phyloP scores from a whole-genome alignment of 2,329 filamentous ascomycete species.

The Aspergillus latus region DNA sequence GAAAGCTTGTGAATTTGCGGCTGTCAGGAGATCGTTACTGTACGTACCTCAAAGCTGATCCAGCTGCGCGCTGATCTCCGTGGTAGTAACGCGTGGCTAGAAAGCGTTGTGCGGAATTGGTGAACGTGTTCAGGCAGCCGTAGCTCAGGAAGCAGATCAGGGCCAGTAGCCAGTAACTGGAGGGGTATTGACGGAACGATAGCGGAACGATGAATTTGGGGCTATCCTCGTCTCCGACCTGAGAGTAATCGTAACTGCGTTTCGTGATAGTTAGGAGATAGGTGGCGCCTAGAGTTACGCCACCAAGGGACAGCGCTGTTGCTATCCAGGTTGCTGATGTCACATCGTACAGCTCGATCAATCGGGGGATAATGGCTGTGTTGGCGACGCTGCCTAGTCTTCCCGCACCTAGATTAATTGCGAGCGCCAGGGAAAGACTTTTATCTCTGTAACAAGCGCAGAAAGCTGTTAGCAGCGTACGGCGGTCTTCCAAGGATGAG shows the following conservation, averaged over 20 bases:
- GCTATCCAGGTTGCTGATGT: slow-evolving; percentile 6
- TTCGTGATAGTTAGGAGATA: background rate
- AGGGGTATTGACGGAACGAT: background rate
- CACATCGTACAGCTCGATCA: background rate
- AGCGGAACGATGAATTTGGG: background rate
- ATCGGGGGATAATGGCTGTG: background rate
- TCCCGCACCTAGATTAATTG: background rate
- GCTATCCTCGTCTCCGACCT: background rate
- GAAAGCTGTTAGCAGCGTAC: background rate
- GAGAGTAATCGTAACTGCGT: background rate
- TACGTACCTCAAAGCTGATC: slow-evolving; percentile 2
- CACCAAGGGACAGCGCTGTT: background rate
- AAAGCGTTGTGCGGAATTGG: slow-evolving; percentile 12
- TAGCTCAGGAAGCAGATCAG: slow-evolving; percentile 5
- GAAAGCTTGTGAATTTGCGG: background rate
- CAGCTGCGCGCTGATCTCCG: slow-evolving; percentile 1
- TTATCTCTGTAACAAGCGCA: background rate
- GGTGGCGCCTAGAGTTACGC: background rate
- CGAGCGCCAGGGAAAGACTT: slow-evolving; percentile 1
- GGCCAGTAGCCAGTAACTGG: slow-evolving; percentile 5
- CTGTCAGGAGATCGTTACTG: background rate
- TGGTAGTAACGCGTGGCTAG: slow-evolving; percentile 3
- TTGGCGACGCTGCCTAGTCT: slow-evolving; percentile 12
- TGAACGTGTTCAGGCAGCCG: slow-evolving; percentile 5
- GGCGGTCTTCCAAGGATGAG: background rate